phyloP scores from a whole-genome alignment of 768 basidiomycete species.

The Leucosporidium creatinivorum region DNA sequence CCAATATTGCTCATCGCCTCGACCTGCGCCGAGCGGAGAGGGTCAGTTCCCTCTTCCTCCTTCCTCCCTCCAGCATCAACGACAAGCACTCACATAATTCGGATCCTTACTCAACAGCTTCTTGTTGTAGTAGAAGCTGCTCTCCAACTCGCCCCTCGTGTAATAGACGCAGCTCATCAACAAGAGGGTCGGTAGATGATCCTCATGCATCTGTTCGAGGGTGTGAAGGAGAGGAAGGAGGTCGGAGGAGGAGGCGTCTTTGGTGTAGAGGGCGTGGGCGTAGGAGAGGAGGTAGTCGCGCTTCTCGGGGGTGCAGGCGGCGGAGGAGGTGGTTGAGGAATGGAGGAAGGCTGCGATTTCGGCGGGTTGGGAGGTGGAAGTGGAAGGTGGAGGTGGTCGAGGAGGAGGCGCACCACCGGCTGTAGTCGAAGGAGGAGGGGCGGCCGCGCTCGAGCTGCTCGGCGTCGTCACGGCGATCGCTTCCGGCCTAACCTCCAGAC shows the following conservation, averaged over 20 bases:
- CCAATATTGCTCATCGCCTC: conserved; percentile 48
- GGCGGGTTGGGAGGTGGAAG: not conserved
- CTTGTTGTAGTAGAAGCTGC: conserved; percentile 39
- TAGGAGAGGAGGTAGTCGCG: conserved; percentile 30
- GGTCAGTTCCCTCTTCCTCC: not conserved
- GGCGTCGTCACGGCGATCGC: not conserved
- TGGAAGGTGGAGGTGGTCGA: not conserved
- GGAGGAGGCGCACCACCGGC: not conserved
- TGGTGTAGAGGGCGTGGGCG: conserved; percentile 30
- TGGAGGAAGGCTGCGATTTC: not conserved
- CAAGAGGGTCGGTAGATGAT: conserved; percentile 42
- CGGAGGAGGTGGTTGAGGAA: conserved; percentile 1
- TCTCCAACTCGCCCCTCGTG: conserved; percentile 41
- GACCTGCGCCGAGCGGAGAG: conserved; percentile 34
- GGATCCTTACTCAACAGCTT: conserved; percentile 25
- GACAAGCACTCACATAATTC: conserved; percentile 40
- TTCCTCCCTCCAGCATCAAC: conserved; percentile 33
- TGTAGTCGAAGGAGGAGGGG: not conserved
- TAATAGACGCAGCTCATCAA: conserved; percentile 44
- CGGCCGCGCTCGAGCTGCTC: not conserved
- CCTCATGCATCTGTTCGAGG: conserved; percentile 41
- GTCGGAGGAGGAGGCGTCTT: conserved; percentile 6
- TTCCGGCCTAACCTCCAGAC: not conserved
- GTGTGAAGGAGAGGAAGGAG: conserved; percentile 42
- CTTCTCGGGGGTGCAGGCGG: conserved; percentile 14